phyloP scores from a whole-genome alignment of 345 rosid genomes.

The Moringa oleifera region DNA sequence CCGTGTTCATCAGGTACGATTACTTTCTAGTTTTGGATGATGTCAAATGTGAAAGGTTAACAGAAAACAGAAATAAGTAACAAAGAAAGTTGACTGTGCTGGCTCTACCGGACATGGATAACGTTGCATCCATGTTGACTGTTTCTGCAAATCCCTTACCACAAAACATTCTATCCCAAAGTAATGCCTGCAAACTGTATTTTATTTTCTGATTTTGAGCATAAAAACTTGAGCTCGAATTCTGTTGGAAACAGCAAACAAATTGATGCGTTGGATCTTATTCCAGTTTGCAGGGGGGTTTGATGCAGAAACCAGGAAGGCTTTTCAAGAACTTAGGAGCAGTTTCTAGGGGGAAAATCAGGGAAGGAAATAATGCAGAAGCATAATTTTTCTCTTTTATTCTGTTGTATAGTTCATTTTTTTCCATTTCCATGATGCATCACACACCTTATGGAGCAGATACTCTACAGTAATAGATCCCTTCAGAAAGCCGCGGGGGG shows the following conservation, averaged over 20 bases:
- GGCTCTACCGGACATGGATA: too few relatives aligned
- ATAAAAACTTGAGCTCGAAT: too few relatives aligned
- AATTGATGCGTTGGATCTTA: constrained; percentile 4
- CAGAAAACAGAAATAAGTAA: background rate
- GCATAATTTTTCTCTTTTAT: constrained; percentile 15
- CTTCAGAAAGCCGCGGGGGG: too few relatives aligned
- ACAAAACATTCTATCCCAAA: background rate
- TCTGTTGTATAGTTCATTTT: too few relatives aligned
- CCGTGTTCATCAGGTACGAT: constrained; percentile 88
- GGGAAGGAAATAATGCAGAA: constrained; percentile 40
- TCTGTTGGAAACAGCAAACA: too few relatives aligned
- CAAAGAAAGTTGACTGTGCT: too few relatives aligned
- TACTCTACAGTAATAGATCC: constrained; percentile 8
- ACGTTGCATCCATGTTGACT: too few relatives aligned
- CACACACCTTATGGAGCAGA: constrained; percentile 1
- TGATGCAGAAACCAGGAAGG: constrained; percentile 98
- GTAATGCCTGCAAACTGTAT: background rate
- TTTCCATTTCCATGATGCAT: too few relatives aligned
- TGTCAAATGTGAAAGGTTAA: background rate
- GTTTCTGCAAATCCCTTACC: too few relatives aligned
- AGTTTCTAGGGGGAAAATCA: constrained; percentile 50
- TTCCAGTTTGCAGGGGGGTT: constrained; percentile 96
- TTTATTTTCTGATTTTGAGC: too few relatives aligned
- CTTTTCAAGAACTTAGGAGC: constrained; percentile 83
- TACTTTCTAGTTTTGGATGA: background rate